Evolutionary conservation across 371 early-diverging fungal genomes (phyloP).

Genomic region (Actinomortierella ambigua): DNA sequence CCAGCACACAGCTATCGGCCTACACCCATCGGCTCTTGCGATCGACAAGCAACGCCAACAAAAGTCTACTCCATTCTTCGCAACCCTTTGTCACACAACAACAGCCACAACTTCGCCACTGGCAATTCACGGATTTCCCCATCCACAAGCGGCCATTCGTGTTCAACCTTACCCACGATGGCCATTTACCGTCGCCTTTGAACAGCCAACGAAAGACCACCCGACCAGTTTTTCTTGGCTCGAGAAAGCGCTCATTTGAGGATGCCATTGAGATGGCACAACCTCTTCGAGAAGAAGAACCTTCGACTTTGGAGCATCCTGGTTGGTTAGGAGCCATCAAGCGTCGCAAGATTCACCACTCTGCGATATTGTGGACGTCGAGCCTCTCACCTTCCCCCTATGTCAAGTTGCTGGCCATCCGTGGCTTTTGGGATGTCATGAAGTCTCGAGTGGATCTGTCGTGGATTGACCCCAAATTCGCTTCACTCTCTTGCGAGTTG

Average conservation of each 20-base stretch:
- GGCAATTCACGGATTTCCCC: no score
- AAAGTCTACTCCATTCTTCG: not conserved
- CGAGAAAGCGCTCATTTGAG: slow-evolving; percentile 25
- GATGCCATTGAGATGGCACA: slow-evolving; percentile 33
- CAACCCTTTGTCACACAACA: not conserved
- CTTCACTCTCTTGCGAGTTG: no score
- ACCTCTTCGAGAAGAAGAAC: slow-evolving; percentile 15
- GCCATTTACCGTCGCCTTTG: no score
- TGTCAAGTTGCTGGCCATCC: slow-evolving; percentile 25
- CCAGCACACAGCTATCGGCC: slow-evolving; percentile 27
- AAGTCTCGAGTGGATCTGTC: slow-evolving; percentile 25
- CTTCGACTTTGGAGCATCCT: slow-evolving; percentile 6
- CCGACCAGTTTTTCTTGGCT: no score
- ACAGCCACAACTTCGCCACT: no score
- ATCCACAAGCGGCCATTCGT: no score
- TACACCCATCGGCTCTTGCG: slow-evolving; percentile 7
- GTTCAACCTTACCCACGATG: no score
- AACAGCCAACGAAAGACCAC: no score
- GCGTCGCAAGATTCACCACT: slow-evolving; percentile 43
- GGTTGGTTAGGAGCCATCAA: slow-evolving; percentile 44
- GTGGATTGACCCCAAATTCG: slow-evolving; percentile 4
- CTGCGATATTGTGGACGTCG: slow-evolving; percentile 38
- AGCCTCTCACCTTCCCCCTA: slow-evolving; percentile 35
- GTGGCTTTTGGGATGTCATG: slow-evolving; percentile 44
- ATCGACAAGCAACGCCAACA: slow-evolving; percentile 3